phyloP scores from a whole-genome alignment of 1,139 yeast species.

The Zygosaccharomyces sapae region DNA sequence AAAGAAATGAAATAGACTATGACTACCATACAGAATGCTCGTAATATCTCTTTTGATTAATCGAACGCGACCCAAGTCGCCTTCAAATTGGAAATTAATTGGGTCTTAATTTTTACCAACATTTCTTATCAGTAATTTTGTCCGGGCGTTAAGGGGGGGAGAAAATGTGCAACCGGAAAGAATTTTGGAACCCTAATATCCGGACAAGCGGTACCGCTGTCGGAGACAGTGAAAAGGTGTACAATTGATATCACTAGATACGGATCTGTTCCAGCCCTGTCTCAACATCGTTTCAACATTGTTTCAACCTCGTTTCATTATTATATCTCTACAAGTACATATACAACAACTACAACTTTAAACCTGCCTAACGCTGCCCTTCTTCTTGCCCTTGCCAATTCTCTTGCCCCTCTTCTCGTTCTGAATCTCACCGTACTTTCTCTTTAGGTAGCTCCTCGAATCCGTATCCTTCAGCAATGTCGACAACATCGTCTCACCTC shows the following conservation, averaged over 20 bases:
- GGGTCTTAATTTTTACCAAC: not conserved
- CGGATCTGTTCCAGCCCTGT: no score
- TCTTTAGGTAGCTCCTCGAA: conserved; percentile 71
- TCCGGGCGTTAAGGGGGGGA: not conserved
- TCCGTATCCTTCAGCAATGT: conserved; percentile 74
- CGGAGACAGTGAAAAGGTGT: no score
- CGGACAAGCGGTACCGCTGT: conserved; percentile 1
- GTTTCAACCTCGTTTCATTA: not conserved
- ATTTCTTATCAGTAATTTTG: not conserved
- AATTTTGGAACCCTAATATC: not conserved
- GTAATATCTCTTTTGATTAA: not conserved
- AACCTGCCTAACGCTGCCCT: not conserved
- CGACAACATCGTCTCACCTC: conserved; percentile 75
- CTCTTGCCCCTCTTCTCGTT: conserved; percentile 69
- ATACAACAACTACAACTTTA: not conserved
- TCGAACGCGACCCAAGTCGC: not conserved
- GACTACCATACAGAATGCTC: not conserved
- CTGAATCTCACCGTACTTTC: conserved; percentile 80
- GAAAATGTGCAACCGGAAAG: not conserved
- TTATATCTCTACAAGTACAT: not conserved
- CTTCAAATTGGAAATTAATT: not conserved
- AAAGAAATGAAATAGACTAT: not conserved
- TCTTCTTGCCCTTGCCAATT: conserved; percentile 27
- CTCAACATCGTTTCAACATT: not conserved
- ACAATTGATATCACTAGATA: no score